phyloP scores from a whole-genome alignment of 345 rosid species.

The Citrus medica region DNA sequence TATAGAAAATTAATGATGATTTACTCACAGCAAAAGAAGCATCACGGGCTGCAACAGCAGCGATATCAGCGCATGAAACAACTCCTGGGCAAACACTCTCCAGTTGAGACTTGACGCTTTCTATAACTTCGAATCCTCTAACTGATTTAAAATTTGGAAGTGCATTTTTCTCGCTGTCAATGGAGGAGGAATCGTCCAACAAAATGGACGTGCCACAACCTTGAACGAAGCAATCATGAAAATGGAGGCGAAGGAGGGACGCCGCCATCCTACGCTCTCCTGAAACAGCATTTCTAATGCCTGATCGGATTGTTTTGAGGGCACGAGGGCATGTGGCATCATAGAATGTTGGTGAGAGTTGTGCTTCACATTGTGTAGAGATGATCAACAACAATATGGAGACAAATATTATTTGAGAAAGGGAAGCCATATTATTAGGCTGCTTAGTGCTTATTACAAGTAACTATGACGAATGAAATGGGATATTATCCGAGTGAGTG shows the following conservation, averaged over 20 bases:
- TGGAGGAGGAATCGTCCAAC: slow-evolving; percentile 31
- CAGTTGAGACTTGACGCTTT: slow-evolving; percentile 42
- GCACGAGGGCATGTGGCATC: slow-evolving; percentile 46
- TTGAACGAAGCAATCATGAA: slow-evolving; percentile 48
- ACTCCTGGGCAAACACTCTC: slow-evolving; percentile 50
- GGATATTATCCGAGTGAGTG: too few species aligned
- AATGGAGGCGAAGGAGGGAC: too few species aligned
- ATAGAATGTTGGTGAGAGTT: slow-evolving; percentile 48
- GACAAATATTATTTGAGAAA: too few species aligned
- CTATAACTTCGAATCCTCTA: slow-evolving; percentile 9
- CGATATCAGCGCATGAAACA: slow-evolving; percentile 64
- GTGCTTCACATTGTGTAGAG: background rate
- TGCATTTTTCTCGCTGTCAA: slow-evolving; percentile 27
- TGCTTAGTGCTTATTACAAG: too few species aligned
- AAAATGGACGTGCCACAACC: slow-evolving; percentile 57
- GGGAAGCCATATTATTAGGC: too few species aligned
- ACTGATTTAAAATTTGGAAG: slow-evolving; percentile 2
- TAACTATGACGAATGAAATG: too few species aligned
- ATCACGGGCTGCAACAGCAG: slow-evolving; percentile 59
- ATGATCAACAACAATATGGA: too few species aligned
- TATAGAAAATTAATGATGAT: background rate
- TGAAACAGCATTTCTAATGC: slow-evolving; percentile 21
- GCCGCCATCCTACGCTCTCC: too few species aligned
- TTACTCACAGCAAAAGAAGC: slow-evolving; percentile 36
- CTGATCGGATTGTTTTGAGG: slow-evolving; percentile 37